Percentiles rank a stretch among this genome's conserved stretches.
phyloP scores from a whole-genome alignment of 768 basidiomycete species.

The Tulasnella sp. region DNA sequence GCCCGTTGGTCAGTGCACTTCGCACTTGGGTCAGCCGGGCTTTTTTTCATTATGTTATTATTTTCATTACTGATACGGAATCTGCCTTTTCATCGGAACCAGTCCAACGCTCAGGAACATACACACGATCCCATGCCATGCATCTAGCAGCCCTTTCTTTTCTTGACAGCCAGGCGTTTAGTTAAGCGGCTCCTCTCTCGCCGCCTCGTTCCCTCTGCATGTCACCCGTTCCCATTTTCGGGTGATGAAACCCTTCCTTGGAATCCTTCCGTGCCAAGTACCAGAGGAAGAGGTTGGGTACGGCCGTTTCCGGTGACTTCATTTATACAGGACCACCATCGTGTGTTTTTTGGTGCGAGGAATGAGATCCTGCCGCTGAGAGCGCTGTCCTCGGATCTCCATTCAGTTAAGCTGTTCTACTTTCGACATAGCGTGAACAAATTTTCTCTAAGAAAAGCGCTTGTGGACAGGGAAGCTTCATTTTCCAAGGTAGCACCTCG shows the following conservation, averaged over 20 bases:
- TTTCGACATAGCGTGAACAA: not conserved
- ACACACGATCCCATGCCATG: not conserved
- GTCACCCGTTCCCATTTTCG: not conserved
- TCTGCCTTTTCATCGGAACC: not conserved
- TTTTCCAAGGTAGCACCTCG: not conserved
- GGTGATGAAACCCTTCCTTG: not conserved
- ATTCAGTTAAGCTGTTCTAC: not conserved
- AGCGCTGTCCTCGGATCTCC: not conserved
- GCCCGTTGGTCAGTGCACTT: not conserved
- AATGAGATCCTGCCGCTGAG: constrained; percentile 7
- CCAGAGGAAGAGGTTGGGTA: not conserved
- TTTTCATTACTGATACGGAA: constrained; percentile 4
- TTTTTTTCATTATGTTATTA: constrained; percentile 1
- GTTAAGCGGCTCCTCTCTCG: not conserved
- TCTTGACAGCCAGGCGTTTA: not conserved
- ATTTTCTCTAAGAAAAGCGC: not conserved
- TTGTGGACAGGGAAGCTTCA: not conserved
- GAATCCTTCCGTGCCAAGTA: not conserved
- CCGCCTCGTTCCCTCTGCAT: not conserved
- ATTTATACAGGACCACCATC: not conserved
- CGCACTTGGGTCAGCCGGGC: not conserved
- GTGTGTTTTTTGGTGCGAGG: not conserved
- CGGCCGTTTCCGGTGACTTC: not conserved
- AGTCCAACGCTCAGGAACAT: not conserved
- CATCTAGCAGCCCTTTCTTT: not conserved